Conservation (phyloP, 768 basidiomycete species). For the Glaciozyma antarctica region DNA sequence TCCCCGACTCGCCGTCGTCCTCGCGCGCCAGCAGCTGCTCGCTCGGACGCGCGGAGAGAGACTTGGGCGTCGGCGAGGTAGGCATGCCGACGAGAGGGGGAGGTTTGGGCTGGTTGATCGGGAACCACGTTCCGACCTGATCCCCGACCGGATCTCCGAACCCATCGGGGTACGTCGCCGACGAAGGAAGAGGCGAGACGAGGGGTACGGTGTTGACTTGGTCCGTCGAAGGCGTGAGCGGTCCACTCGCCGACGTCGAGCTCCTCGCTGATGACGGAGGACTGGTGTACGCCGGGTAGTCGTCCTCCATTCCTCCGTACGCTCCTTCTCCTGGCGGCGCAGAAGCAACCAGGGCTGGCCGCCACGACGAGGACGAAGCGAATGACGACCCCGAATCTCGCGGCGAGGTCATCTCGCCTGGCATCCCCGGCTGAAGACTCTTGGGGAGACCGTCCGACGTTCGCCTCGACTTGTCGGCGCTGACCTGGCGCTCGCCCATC, state of each 20-base stretch:
- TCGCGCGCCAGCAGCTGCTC: background rate
- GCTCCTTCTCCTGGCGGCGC: slow-evolving; percentile 12
- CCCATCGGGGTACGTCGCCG: slow-evolving; percentile 3
- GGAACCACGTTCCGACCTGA: slow-evolving; percentile 24
- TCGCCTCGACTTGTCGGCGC: background rate
- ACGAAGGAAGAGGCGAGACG: background rate
- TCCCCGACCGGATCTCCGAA: slow-evolving; percentile 22
- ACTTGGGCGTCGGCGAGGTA: no score
- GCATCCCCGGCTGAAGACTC: background rate
- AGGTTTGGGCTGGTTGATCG: slow-evolving; percentile 4
- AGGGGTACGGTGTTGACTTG: background rate
- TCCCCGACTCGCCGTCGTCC: background rate
- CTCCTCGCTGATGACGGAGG: slow-evolving; percentile 12
- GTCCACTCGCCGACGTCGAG: slow-evolving; percentile 14
- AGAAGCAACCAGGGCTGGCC: background rate
- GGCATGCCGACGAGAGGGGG: background rate
- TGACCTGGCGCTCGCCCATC: background rate
- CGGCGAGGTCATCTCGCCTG: background rate
- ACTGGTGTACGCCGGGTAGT: background rate
- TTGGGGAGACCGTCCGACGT: background rate
- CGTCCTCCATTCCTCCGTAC: slow-evolving; percentile 16
- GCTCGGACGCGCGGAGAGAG: no score
- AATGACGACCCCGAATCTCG: slow-evolving; percentile 1
- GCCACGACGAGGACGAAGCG: background rate
- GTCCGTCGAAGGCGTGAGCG: slow-evolving; percentile 15